Evolutionary conservation across 2,329 filamentous ascomycete genomes (phyloP).

Genomic region (Penicillium fuscoglaucum): DNA sequence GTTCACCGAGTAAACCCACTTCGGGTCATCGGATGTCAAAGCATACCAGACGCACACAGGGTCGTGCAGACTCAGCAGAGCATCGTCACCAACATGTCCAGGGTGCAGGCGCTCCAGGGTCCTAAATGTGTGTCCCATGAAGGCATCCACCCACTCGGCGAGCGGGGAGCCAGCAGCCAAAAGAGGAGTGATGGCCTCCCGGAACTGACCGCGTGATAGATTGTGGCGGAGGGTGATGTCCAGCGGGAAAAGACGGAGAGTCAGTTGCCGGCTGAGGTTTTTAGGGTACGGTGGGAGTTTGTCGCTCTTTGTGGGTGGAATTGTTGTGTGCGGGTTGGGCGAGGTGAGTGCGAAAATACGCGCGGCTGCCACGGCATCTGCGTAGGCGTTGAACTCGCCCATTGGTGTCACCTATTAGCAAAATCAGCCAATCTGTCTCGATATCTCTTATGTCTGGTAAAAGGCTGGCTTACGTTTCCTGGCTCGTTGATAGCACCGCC

Average conservation of each 20-base stretch:
- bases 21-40: conserved; percentile 51
- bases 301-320: conserved; percentile 62
- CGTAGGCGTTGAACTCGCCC: conserved; percentile 94
- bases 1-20: conserved; percentile 50
- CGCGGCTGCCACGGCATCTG: conserved; percentile 76
- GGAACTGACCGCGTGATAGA: conserved; percentile 62
- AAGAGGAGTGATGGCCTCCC: conserved; percentile 55
- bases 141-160: conserved; percentile 70
- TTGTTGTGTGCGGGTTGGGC: conserved; percentile 70
- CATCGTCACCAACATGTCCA: conserved; percentile 49
- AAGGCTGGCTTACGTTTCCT: conserved; percentile 64
- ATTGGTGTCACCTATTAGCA: conserved; percentile 61
- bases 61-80: conserved; percentile 71
- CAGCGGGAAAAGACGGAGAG: conserved; percentile 70
- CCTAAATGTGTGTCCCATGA: conserved; percentile 68
- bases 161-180: conserved; percentile 67
- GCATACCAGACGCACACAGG: conserved; percentile 79
- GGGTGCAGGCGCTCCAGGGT: conserved; percentile 66
- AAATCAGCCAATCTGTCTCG: background rate
- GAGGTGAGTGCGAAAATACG: conserved; percentile 77
- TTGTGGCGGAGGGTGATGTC: conserved; percentile 74
- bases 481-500: conserved; percentile 76
- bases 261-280: conserved; percentile 63
- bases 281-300: conserved; percentile 63
- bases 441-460: background rate